Percentiles rank a stretch among this genome's conserved stretches.
Conservation (phyloP, 345 rosid species). For the Tarenaya hassleriana region DNA sequence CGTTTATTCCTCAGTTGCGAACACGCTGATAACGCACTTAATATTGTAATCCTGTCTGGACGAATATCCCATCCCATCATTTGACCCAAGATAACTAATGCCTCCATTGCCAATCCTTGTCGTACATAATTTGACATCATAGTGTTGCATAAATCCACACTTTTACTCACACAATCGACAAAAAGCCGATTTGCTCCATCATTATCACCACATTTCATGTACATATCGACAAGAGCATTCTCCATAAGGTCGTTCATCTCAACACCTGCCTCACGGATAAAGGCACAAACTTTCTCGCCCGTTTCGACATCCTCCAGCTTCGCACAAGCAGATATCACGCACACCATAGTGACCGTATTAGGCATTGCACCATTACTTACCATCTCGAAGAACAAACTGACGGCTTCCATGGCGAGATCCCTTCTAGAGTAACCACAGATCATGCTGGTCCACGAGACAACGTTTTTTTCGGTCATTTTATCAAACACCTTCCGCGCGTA, state of each 20-base stretch:
- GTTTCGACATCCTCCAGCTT: constrained; percentile 48
- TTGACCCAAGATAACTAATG: constrained; percentile 36
- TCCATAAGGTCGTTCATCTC: constrained; percentile 39
- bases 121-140: constrained; percentile 52
- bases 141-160: constrained; percentile 49
- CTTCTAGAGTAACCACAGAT: constrained; percentile 53
- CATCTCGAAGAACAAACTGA: constrained; percentile 53
- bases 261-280: constrained; percentile 30
- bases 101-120: constrained; percentile 44
- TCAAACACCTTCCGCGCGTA: constrained; percentile 49
- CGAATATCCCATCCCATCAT: constrained; percentile 38
- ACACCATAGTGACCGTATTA: constrained; percentile 53
- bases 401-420: constrained; percentile 40
- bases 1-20: constrained; percentile 34
- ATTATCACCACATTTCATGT: constrained; percentile 56
- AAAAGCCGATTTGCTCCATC: constrained; percentile 43
- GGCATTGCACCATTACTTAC: constrained; percentile 34
- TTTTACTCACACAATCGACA: constrained; percentile 34
- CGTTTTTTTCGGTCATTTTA: constrained; percentile 51
- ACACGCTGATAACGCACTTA: constrained; percentile 51
- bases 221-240: constrained; percentile 67
- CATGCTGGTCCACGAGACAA: constrained; percentile 70
- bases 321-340: constrained; percentile 54
- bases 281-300: constrained; percentile 41
- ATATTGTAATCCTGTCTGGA: constrained; percentile 52